Conservation (phyloP, 2,329 filamentous ascomycete genomes). For the Aureobasidium sp. region DNA sequence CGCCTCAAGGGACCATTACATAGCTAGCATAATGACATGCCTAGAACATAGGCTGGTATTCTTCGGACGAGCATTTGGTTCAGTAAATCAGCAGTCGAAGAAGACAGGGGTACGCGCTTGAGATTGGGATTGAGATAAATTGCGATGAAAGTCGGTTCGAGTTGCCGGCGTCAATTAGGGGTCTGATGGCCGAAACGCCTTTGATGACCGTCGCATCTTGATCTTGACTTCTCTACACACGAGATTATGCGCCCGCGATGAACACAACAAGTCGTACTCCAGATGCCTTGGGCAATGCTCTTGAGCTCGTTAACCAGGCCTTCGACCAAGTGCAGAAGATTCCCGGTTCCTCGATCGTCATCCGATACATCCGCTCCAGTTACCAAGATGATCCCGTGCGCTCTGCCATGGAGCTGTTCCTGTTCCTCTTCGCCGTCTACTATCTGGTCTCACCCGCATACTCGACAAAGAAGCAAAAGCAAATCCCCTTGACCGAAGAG, state of each 20-base stretch:
- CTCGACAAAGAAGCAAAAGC: constrained; percentile 81
- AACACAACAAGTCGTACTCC: constrained; percentile 6
- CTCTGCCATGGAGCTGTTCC: constrained; percentile 82
- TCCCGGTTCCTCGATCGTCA: constrained; percentile 85
- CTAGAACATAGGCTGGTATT: not conserved
- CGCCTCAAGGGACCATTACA: not conserved
- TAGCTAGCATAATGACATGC: constrained; percentile 2
- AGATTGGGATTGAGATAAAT: not conserved
- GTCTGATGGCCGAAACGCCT: not conserved
- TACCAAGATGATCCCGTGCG: constrained; percentile 96
- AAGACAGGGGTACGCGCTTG: not conserved
- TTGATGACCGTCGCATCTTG: not conserved
- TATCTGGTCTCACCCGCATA: constrained; percentile 91
- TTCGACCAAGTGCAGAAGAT: constrained; percentile 67
- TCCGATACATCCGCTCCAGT: constrained; percentile 92
- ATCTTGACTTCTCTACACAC: not conserved
- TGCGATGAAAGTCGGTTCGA: not conserved
- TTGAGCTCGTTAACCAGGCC: constrained; percentile 13
- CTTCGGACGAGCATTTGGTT: not conserved
- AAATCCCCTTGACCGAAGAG: constrained; percentile 81
- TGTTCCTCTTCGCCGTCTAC: constrained; percentile 90
- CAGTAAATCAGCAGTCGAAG: not conserved
- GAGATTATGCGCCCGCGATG: constrained; percentile 8
- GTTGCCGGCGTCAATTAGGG: not conserved
- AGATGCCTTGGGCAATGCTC: constrained; percentile 12